Base-by-base conservation (phyloP, 805 yeast genomes). In the Dipodascus albidus region DNA sequence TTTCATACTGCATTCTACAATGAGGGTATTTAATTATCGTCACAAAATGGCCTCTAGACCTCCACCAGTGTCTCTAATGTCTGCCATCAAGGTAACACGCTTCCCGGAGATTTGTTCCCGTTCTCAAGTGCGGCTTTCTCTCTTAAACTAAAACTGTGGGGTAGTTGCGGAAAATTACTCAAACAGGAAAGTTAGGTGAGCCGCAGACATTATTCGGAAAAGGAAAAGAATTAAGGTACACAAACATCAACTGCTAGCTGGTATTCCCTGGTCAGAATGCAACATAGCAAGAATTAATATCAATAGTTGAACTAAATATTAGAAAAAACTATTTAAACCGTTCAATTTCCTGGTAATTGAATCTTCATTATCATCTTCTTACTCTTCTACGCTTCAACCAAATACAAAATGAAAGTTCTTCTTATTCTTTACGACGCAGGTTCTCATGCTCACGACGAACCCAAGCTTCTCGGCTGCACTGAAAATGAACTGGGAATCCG, bases 401-500 rank as follows among this genome's bases (percentile, higher is more conserved):
- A 31, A 31, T n/a, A 14, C 44, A 38, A 38, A 38, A 38, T 38
- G 44, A 74, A 74, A 66, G 75, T 81, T 54, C 73, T 81, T 57
- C 69, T 81, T 53, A 83, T 81, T 52, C 72, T 81, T 58, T 81
- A 81, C 73, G 68, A 70, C 57, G 86, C 83, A 54, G 78, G 77
- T 49, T 60, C 69, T 41, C 84, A 81, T 62, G 87, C 87, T 54
- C 57, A 64, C 47, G 79, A 82, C 59, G 83, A 81, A 62, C 72
- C 81, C 52, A 74, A 74, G 58, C 74, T 85, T 54, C 73, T 82
- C 55, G 95, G 93, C 23, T 75, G 84, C 58, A 75, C 80, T 57
- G 90, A 85, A 67, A 84, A 84, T 66, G 89, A 85, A 59, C 75
- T 86, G 50, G 93, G 93, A 8, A 73, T 85, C 58, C 74, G 82